Conservation (phyloP, 495 filamentous ascomycete genomes). For the Acidiella bohemica region DNA sequence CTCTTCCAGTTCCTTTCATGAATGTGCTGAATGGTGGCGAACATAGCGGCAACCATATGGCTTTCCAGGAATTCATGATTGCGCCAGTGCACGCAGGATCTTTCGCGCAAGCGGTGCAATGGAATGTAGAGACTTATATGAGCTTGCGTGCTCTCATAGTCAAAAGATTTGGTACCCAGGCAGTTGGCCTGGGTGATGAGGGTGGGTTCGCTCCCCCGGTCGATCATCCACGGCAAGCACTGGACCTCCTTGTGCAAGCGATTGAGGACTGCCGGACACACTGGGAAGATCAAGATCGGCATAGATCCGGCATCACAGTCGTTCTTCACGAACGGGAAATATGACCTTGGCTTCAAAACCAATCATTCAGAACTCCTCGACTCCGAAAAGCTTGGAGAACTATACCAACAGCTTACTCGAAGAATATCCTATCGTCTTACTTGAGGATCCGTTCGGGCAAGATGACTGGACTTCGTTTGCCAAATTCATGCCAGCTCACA, state of each 20-base stretch:
- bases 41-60: constrained; percentile 10
- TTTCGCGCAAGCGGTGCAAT: constrained; percentile 5
- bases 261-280: constrained; percentile 6
- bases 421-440: constrained; percentile 10
- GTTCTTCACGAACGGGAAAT: constrained; percentile 3
- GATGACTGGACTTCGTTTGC: constrained; percentile 6
- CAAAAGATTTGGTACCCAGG: background rate
- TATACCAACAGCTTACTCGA: constrained; percentile 7
- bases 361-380: background rate
- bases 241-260: constrained; percentile 5
- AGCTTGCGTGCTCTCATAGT: background rate
- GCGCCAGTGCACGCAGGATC: constrained; percentile 1
- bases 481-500: constrained; percentile 1
- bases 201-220: constrained; percentile 11
- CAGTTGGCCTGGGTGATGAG: constrained; percentile 9
- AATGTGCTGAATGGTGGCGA: constrained; percentile 12
- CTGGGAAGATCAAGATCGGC: constrained; percentile 12
- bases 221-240: constrained; percentile 1
- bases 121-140: constrained; percentile 5
- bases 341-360: constrained; percentile 8
- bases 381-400: background rate
- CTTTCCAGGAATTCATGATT: constrained; percentile 14
- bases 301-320: constrained; percentile 10
- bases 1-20: constrained; percentile 10
- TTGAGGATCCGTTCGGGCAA: constrained; percentile 12